These are phyloP conservation scores for Cercospora berteroae DNA, from an alignment of 2,329 filamentous ascomycete genomes.

Conservation along the genomic window DNA sequence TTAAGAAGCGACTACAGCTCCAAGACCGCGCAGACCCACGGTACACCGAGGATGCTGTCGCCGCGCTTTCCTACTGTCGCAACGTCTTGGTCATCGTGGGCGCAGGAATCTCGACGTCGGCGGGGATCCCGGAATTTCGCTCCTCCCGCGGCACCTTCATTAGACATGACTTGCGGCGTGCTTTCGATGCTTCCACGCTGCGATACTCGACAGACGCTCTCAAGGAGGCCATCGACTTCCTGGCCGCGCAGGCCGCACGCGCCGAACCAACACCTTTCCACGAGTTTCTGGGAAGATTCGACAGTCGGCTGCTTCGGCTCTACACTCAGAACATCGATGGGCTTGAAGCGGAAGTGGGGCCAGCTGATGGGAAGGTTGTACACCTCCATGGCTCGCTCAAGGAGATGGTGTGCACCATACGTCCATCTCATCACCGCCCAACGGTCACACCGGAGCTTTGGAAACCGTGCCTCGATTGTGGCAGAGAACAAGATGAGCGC, in stretches of 20 bases:
- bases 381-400: background rate
- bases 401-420: background rate
- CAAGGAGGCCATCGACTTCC: background rate
- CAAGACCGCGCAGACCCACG: background rate
- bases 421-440: background rate
- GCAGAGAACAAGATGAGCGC: background rate
- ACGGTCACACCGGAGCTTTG: background rate
- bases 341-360: background rate
- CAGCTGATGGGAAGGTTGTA: background rate
- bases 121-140: slow-evolving; percentile 84
- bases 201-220: slow-evolving; percentile 1
- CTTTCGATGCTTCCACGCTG: slow-evolving; percentile 3
- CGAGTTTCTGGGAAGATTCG: background rate
- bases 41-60: background rate
- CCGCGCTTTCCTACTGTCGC: background rate
- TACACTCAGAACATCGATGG: slow-evolving; percentile 6
- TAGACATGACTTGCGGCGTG: background rate
- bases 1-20: background rate
- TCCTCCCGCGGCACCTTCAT: slow-evolving; percentile 45
- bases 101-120: slow-evolving; percentile 76
- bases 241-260: background rate
- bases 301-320: background rate
- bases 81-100: slow-evolving; percentile 46
- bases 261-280: slow-evolving; percentile 3
- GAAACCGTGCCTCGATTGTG: background rate